A percentile compares a stretch with the other conserved stretches of the same genome.
Evolutionary conservation across 1,284 basidiomycete genomes (phyloP).

Genomic region (Ganoderma resinaceum): DNA sequence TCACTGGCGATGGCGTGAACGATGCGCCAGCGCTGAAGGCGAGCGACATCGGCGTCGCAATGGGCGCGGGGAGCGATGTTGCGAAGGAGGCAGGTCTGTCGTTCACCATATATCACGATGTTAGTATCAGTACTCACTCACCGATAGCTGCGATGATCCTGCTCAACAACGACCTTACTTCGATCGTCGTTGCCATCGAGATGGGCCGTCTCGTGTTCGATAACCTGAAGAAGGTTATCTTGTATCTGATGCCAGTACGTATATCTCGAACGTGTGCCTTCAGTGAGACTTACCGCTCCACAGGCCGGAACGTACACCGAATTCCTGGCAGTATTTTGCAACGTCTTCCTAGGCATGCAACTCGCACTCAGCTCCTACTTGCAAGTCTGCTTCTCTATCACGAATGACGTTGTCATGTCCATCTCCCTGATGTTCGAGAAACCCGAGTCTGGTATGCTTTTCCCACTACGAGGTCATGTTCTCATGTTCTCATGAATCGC

Average conservation of each 20-base stretch:
- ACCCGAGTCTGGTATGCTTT: constrained; percentile 52
- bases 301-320: constrained; percentile 59
- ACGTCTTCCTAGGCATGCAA: constrained; percentile 53
- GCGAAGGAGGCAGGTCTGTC: constrained; percentile 51
- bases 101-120: background rate
- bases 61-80: constrained; percentile 59
- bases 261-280: background rate
- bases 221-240: constrained; percentile 66
- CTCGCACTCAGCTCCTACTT: constrained; percentile 50
- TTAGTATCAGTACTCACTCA: background rate
- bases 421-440: constrained; percentile 59
- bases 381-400: constrained; percentile 53
- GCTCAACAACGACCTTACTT: constrained; percentile 56
- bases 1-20: constrained; percentile 75
- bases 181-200: constrained; percentile 56
- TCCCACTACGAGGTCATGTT: background rate
- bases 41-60: constrained; percentile 63
- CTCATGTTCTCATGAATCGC: constrained; percentile 22
- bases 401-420: constrained; percentile 58
- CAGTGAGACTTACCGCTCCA: background rate
- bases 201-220: constrained; percentile 72
- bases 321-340: constrained; percentile 71
- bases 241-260: constrained; percentile 55
- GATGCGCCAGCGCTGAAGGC: constrained; percentile 70
- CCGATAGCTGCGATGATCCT: constrained; percentile 52